Conservation (phyloP, 2,329 filamentous ascomycete genomes). For the Fusarium pseudocircinatum region DNA sequence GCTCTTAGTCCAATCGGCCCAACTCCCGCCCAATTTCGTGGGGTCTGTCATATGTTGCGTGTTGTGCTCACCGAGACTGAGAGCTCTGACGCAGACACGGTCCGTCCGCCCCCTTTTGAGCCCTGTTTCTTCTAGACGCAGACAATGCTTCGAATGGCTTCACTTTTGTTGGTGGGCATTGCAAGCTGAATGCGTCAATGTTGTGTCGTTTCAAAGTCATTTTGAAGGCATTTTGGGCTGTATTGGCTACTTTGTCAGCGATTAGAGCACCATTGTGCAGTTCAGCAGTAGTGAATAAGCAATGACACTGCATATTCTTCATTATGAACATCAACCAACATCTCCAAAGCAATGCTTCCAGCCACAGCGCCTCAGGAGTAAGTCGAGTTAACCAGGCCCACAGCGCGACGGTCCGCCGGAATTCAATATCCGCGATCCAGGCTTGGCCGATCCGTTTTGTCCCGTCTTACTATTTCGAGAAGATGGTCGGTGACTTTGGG, state of each 20-base stretch:
- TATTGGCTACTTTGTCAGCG: not conserved
- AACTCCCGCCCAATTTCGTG: slow-evolving; percentile 21
- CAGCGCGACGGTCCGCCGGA: slow-evolving; percentile 19
- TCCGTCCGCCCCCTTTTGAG: slow-evolving; percentile 30
- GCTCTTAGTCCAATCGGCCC: slow-evolving; percentile 30
- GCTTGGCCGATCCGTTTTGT: slow-evolving; percentile 6
- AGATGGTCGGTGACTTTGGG: not conserved
- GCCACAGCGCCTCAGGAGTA: not conserved
- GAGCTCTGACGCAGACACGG: slow-evolving; percentile 25
- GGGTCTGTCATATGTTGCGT: slow-evolving; percentile 12
- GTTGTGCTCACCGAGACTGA: slow-evolving; percentile 29
- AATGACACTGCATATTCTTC: not conserved
- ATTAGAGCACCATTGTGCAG: not conserved
- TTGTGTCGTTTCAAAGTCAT: not conserved
- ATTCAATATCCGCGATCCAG: slow-evolving; percentile 31
- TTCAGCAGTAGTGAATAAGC: not conserved
- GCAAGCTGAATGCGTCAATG: too few species aligned
- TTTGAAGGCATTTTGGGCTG: not conserved
- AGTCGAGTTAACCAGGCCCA: not conserved
- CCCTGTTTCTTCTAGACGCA: not conserved
- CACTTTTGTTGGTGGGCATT: not conserved
- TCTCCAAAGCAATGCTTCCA: not conserved
- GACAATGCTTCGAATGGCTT: not conserved
- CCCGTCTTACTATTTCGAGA: not conserved
- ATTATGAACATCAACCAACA: too few species aligned